These are phyloP conservation scores for Moesziomyces antarcticus DNA, from an alignment of 1,284 basidiomycete genomes.

Conservation along the genomic window DNA sequence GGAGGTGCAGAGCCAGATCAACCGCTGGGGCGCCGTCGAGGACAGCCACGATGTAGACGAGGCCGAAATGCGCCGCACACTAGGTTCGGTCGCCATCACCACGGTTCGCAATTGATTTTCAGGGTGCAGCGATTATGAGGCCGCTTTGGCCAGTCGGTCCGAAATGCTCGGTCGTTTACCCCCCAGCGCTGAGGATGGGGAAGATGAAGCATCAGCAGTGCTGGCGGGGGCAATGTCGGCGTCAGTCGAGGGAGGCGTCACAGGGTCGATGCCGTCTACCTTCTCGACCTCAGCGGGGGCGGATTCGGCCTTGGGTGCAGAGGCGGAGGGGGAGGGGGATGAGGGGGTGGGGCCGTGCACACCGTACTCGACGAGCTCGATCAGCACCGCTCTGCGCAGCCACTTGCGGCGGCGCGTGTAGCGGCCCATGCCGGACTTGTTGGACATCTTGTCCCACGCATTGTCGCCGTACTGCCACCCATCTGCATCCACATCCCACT, in stretches of 20 bases:
- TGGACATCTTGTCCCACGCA: constrained; percentile 86
- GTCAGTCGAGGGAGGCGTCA: constrained; percentile 3
- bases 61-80: constrained; percentile 86
- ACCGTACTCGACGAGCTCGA: constrained; percentile 64
- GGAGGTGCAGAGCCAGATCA: constrained; percentile 93
- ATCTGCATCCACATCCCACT: constrained; percentile 77
- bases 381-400: constrained; percentile 68
- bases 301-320: constrained; percentile 1
- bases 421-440: constrained; percentile 83
- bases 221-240: constrained; percentile 17
- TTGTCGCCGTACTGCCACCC: constrained; percentile 96
- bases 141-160: constrained; percentile 31
- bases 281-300: constrained; percentile 5
- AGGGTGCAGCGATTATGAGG: constrained; percentile 1
- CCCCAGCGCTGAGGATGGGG: not conserved
- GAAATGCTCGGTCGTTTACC: constrained; percentile 20
- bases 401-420: constrained; percentile 69
- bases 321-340: not conserved
- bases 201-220: constrained; percentile 5
- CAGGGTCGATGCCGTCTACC: constrained; percentile 13
- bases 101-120: constrained; percentile 15
- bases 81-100: constrained; percentile 70
- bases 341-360: constrained; percentile 27
- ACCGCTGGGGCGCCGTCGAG: constrained; percentile 98
- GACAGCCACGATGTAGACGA: constrained; percentile 85